phyloP scores from a whole-genome alignment of 768 basidiomycete species.

The Collybiopsis luxurians region DNA sequence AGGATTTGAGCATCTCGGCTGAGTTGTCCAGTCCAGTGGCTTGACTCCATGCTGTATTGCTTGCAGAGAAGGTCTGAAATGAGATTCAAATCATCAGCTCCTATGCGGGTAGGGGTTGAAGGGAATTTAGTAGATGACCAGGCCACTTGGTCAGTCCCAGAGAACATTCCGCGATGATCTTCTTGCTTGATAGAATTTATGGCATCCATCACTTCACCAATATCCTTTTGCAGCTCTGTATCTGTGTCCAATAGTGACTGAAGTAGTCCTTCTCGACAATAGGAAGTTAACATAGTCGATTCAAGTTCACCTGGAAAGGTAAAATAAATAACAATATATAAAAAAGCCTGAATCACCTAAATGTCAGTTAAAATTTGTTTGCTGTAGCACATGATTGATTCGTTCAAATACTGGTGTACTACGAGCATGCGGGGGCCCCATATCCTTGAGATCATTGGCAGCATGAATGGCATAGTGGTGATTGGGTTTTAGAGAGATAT shows the following conservation, averaged over 20 bases:
- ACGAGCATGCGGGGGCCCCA: slow-evolving; percentile 25
- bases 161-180: too few species aligned
- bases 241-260: slow-evolving; percentile 12
- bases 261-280: slow-evolving; percentile 11
- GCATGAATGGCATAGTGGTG: slow-evolving; percentile 24
- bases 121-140: background rate
- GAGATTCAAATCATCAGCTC: background rate
- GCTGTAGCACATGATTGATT: slow-evolving; percentile 23
- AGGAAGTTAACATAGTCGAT: slow-evolving; percentile 10
- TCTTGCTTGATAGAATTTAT: slow-evolving; percentile 12
- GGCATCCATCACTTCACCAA: slow-evolving; percentile 7
- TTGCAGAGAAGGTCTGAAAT: background rate
- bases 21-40: background rate
- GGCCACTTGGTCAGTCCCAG: background rate
- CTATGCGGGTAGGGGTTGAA: background rate
- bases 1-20: background rate
- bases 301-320: slow-evolving; percentile 14
- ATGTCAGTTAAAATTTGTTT: slow-evolving; percentile 21
- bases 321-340: background rate
- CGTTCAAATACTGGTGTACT: slow-evolving; percentile 26
- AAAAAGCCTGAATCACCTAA: slow-evolving; percentile 11
- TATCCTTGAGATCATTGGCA: slow-evolving; percentile 13
- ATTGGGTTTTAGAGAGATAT: slow-evolving; percentile 14
- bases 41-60: background rate
- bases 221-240: background rate